Conservation (phyloP, 2,329 filamentous ascomycete genomes). For the Alternaria burnsii region DNA sequence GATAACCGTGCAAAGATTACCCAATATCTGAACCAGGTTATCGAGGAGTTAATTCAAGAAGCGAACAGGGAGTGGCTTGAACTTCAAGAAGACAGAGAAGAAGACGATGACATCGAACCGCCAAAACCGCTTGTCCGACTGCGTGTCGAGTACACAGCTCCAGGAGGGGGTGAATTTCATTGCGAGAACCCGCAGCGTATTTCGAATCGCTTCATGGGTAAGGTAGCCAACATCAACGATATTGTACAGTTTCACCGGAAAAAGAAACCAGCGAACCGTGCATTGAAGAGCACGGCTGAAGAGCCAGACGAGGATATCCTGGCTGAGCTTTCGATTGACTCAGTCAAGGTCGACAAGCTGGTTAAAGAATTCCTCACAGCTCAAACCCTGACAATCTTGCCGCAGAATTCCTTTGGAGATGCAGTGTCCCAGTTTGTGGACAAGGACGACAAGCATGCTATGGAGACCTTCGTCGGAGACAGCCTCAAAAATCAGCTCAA, state of each 20-base stretch:
- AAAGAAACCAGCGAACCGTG: slow-evolving; percentile 67
- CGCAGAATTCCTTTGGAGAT: slow-evolving; percentile 90
- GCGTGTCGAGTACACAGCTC: slow-evolving; percentile 87
- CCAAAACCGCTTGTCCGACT: slow-evolving; percentile 87
- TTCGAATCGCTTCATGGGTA: slow-evolving; percentile 88
- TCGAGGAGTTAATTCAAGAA: slow-evolving; percentile 87
- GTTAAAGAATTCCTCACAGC: slow-evolving; percentile 87
- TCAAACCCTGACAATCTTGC: slow-evolving; percentile 90
- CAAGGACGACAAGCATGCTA: slow-evolving; percentile 93
- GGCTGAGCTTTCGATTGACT: slow-evolving; percentile 71
- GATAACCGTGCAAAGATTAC: slow-evolving; percentile 87
- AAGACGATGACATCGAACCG: slow-evolving; percentile 65
- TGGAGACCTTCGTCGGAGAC: slow-evolving; percentile 64
- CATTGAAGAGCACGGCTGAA: slow-evolving; percentile 61
- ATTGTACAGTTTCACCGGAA: slow-evolving; percentile 93
- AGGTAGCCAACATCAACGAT: slow-evolving; percentile 92
- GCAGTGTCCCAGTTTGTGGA: slow-evolving; percentile 92
- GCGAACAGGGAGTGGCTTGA: slow-evolving; percentile 83
- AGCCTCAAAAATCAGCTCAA: slow-evolving; percentile 55
- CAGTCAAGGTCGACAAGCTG: slow-evolving; percentile 85
- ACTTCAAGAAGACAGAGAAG: slow-evolving; percentile 66
- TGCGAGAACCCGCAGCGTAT: slow-evolving; percentile 96
- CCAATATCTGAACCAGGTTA: slow-evolving; percentile 75
- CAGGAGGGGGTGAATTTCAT: slow-evolving; percentile 85
- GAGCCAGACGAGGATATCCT: slow-evolving; percentile 72